Evolutionary conservation across 495 filamentous ascomycete genomes (phyloP), one percentile per base, ranked within the genome.

Genomic region (Podospora tetraspora): DNA sequence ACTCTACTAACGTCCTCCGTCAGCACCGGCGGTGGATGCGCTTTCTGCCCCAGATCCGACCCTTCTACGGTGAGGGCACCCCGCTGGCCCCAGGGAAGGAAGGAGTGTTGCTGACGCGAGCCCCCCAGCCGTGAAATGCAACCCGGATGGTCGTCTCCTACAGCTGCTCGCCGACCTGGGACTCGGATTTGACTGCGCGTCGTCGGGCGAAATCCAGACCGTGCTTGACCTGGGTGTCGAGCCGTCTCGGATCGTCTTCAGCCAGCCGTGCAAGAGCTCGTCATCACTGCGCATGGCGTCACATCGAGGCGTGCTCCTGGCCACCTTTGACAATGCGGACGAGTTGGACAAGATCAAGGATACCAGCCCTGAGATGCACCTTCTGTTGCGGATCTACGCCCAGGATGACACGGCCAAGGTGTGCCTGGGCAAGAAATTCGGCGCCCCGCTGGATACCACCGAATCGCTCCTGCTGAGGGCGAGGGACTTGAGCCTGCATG

Each of bases 251-350:
- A 43, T 43, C 16, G 37, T 43, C 16, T 43, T 43, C 37, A 43
- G 37, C 37, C 37, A 43, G 13, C 37, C 37, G 0, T 43, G 57
- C 57, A 22, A 59, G 57, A 25, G 57, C 57, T 21, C 13, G 8
- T 59, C 57, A 77, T 76, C 93, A 90, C 89, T 91, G 75, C 57
- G n/a, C 57, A 59, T 59, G 10, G 57, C 57, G 21, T 22, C 62
- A 19, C 37, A 7, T 19, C 37, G 37, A 43, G 37, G 37, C 13
- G 37, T 43, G 37, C 37, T 43, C 0, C 37, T 43, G 37, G 16
- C 37, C 37, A 43, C 37, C 16, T 43, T 43, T 43, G 37, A 43
- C 37, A 43, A 43, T 5, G 37, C 37, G 37, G 37, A 43, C 37
- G 37, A 43, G 37, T 7, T 43, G 37, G 37, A 43, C 37, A 43